Base-by-base conservation (phyloP, 2,329 filamentous ascomycete species). In the Sporothrix protearum region DNA sequence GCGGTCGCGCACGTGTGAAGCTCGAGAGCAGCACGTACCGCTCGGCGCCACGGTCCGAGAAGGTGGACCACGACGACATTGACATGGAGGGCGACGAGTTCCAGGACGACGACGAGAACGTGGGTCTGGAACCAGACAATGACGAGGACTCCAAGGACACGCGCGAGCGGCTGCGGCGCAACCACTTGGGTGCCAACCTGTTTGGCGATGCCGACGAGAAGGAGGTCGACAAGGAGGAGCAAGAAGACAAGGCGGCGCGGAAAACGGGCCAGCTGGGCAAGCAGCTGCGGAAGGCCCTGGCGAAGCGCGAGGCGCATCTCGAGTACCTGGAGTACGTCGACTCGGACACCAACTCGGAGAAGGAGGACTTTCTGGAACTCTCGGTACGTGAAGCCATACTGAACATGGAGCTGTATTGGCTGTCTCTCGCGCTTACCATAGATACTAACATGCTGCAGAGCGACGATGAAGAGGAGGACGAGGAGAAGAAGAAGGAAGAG, bases 321-420 rank as follows among this genome's bases (percentile, higher is more conserved):
- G 92, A 96, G 74, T 97, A 97, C 78, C 91, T 89, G 75, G 92
- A 96, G 73, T 97, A 97, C 77, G 91, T 89, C 75, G 92, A 96
- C 73, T 97, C 97, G 77, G 92, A 92, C 76, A 91, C 89, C 75
- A 92, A 85, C 71, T 82, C 80, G 12, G 83, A 83, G 4, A 77
- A 79, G 61, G 80, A 80, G 30, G 76, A 77, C 69, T 72, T 76
- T 71, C 14, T 74, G 70, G 66, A 73, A 75, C 81, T 73, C 77
- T 81, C 39, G 81, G 81, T 73, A 76, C 75, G 63, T 66, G n/a
- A 9, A 45, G 63, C 59, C 22, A 45, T 51, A 12, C 28, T 45
- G 22, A 10, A 16, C 1, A 16, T 45, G 9, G 10, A 16, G 33
- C 19, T 45, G 22, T 22, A 25, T 5, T 61, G 59, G n/a, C 42